These are phyloP conservation scores for Globisporangium spiculum DNA, from an alignment of 352 stramenopile species.

Conservation along the genomic window DNA sequence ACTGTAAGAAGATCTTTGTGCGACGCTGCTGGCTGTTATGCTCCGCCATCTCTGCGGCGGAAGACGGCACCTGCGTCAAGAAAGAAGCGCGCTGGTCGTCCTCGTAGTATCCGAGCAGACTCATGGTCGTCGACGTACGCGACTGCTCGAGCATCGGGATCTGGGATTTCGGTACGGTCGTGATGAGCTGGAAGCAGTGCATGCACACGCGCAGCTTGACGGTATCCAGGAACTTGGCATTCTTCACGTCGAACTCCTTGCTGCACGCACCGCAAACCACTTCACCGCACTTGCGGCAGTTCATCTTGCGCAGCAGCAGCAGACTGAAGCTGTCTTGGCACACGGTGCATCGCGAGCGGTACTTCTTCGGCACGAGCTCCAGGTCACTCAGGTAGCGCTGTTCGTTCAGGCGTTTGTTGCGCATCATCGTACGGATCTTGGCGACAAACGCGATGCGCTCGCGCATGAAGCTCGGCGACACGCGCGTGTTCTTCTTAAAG, in stretches of 20 bases:
- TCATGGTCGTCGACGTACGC: conserved; percentile 53
- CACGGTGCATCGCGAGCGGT: conserved; percentile 65
- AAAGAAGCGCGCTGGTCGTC: conserved; percentile 59
- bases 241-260: conserved; percentile 76
- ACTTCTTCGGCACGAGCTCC: conserved; percentile 82
- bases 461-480: conserved; percentile 43
- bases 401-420: conserved; percentile 73
- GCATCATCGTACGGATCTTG: conserved; percentile 61
- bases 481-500: conserved; percentile 63
- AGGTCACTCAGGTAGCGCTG: conserved; percentile 78
- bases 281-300: conserved; percentile 86
- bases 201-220: conserved; percentile 85
- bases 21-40: conserved; percentile 22
- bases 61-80: conserved; percentile 41
- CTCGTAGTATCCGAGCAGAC: conserved; percentile 66
- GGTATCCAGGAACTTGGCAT: conserved; percentile 54
- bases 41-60: conserved; percentile 16
- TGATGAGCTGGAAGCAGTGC: conserved; percentile 81
- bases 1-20: conserved; percentile 74
- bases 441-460: conserved; percentile 44
- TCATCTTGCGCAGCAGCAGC: conserved; percentile 77
- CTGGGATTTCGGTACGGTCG: conserved; percentile 51
- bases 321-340: conserved; percentile 85
- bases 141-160: conserved; percentile 48
- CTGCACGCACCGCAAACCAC: conserved; percentile 84